Base-by-base conservation (phyloP, 192 early-diverging fungal genomes). In the Lobulomyces angularis region DNA sequence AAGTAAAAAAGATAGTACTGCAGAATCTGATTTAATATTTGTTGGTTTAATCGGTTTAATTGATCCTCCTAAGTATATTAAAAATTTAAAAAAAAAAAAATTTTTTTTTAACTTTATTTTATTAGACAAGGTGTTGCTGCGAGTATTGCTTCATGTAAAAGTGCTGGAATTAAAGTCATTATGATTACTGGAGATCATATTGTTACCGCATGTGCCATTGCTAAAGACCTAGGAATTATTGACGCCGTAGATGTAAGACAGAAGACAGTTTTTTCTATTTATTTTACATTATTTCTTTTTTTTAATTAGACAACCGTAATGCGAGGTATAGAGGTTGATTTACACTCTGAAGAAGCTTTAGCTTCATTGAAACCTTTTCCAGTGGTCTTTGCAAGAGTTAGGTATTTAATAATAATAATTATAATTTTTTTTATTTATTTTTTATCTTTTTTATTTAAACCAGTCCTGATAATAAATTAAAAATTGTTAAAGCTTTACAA, bases 151-250 rank as follows among this genome's bases (percentile, higher is more conserved):
- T 77, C 67, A 31, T 92, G 94, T 59, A 83, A 89, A 50, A 37
- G 64, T n/a, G 94, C 94, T 3, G 94, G 91, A 6, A 88, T 97
- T 58, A 78, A 77, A 33, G 94, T 97, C 3, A 73, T 90, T 18
- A 97, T 97, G 94, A 89, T 97, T 40, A 97, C 94, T 3, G 94
- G 94, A 35, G 91, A 97, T 55, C 93, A 97, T 50, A 71, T 89
- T 29, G 72, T 71, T 43, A 97, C 93, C 8, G 93, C 93, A 1
- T 74, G 80, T 14, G 88, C 94, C 3, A 95, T 97, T 51, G 91
- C 91, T 20, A 70, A 65, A 40, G 71, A 90, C 27, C 65, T 97
- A 23, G 86, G 87, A 20, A 97, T 97, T 32, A 59, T 92, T 20
- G 68, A 88, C 38, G 45, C 60, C 0, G 22, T 23, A 2, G 41